Conservation (phyloP, 495 filamentous ascomycete genomes). For the Letharia lupina region DNA sequence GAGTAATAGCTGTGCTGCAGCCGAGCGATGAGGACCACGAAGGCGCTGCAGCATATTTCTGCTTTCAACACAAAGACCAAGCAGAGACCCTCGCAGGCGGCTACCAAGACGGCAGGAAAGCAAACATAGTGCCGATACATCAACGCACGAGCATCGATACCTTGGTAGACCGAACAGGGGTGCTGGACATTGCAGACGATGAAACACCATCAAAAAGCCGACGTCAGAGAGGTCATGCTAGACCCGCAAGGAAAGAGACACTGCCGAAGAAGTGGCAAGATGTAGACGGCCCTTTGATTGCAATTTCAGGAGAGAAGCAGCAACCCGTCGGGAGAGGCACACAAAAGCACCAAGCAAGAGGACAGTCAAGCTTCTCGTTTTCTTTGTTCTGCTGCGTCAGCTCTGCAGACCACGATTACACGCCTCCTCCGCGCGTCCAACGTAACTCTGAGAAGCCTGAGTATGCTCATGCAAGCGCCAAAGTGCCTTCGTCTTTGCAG, state of each 20-base stretch:
- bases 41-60: conserved; percentile 55
- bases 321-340: conserved; percentile 3
- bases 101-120: conserved; percentile 17
- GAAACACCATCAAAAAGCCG: conserved; percentile 21
- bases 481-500: neutral
- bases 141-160: conserved; percentile 74
- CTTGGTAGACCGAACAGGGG: conserved; percentile 65
- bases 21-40: conserved; percentile 34
- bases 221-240: conserved; percentile 21
- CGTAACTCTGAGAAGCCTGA: neutral
- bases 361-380: conserved; percentile 2
- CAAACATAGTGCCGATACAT: conserved; percentile 33
- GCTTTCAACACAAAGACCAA: conserved; percentile 93
- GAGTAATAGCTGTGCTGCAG: conserved; percentile 34
- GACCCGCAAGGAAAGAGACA: conserved; percentile 27
- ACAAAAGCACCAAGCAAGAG: conserved; percentile 9
- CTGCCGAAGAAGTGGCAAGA: conserved; percentile 31
- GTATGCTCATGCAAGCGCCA: neutral
- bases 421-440: conserved; percentile 17
- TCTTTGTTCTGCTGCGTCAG: conserved; percentile 17
- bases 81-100: conserved; percentile 36
- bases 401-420: neutral
- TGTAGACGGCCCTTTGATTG: conserved; percentile 33
- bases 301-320: conserved; percentile 25
- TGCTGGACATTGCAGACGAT: conserved; percentile 50